A percentile compares a stretch with the other conserved stretches of the same genome.
Conservation (phyloP, 495 filamentous ascomycete genomes). For the Immersiella caudata region DNA sequence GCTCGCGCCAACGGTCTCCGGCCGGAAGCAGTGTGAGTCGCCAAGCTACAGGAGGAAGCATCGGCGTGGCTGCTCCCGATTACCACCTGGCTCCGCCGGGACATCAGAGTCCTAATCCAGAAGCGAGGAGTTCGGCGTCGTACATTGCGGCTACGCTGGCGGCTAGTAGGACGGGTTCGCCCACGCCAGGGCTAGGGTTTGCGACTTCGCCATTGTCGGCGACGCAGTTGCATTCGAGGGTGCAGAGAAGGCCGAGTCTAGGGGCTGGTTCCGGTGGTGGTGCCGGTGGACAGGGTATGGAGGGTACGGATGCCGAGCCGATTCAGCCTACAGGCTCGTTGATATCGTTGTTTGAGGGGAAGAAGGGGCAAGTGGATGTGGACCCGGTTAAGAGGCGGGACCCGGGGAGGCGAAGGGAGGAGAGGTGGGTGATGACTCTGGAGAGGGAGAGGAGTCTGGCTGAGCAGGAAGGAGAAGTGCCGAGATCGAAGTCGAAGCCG, state of each 20-base stretch:
- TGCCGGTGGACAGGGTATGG: slow-evolving; percentile 31
- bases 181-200: slow-evolving; percentile 36
- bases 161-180: slow-evolving; percentile 53
- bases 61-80: background rate
- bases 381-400: slow-evolving; percentile 46
- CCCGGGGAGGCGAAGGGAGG: background rate
- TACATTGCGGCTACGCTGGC: slow-evolving; percentile 60
- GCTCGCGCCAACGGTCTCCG: slow-evolving; percentile 14
- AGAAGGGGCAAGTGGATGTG: slow-evolving; percentile 25
- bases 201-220: slow-evolving; percentile 23
- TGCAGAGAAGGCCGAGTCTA: slow-evolving; percentile 30
- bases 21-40: slow-evolving; percentile 5
- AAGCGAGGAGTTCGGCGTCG: slow-evolving; percentile 46
- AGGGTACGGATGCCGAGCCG: slow-evolving; percentile 55
- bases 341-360: slow-evolving; percentile 63
- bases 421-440: slow-evolving; percentile 32
- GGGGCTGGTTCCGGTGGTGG: slow-evolving; percentile 28
- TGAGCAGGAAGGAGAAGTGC: background rate
- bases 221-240: slow-evolving; percentile 27
- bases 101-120: slow-evolving; percentile 14
- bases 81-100: background rate
- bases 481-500: slow-evolving; percentile 19
- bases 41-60: slow-evolving; percentile 23
- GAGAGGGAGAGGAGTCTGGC: slow-evolving; percentile 25
- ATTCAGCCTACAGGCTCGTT: slow-evolving; percentile 60